Percentiles rank a stretch among this genome's conserved stretches.
phyloP scores from a whole-genome alignment of 2,329 filamentous ascomycete species.

The Hymenoscyphus infarciens region DNA sequence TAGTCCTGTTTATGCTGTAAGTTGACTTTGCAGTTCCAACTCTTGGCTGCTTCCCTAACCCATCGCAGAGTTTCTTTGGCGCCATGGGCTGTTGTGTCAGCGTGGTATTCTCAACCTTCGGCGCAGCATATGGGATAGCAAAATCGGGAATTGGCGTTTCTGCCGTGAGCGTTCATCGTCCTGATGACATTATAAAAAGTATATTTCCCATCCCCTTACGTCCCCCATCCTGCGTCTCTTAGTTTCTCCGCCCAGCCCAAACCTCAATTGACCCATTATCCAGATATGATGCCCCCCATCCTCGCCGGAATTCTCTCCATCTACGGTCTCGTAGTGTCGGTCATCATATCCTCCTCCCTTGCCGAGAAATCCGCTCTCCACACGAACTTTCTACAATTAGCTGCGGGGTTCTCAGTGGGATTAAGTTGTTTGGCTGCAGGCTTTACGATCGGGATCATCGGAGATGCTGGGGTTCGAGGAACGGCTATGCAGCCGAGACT shows the following conservation, averaged over 20 bases:
- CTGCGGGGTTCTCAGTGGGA: conserved; percentile 75
- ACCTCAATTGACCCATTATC: no score
- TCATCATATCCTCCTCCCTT: conserved; percentile 75
- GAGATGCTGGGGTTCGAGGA: conserved; percentile 81
- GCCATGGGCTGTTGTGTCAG: conserved; percentile 90
- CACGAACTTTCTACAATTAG: conserved; percentile 77
- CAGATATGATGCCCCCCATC: conserved; percentile 95
- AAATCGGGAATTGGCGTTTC: conserved; percentile 98
- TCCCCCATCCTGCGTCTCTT: no score
- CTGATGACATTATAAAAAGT: conserved; percentile 99
- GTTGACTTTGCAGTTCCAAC: neutral
- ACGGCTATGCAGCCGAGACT: conserved; percentile 64
- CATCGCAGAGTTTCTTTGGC: conserved; percentile 76
- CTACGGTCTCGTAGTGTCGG: conserved; percentile 83
- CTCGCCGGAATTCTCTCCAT: conserved; percentile 99
- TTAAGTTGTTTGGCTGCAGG: conserved; percentile 73
- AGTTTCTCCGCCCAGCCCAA: no score
- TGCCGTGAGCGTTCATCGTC: conserved; percentile 92
- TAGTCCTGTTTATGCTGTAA: conserved; percentile 14
- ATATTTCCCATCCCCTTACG: conserved; percentile 39
- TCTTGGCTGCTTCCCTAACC: neutral
- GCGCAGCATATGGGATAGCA: conserved; percentile 94
- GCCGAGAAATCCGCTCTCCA: conserved; percentile 67
- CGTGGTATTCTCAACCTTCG: conserved; percentile 80
- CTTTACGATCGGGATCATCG: conserved; percentile 77